A percentile compares a stretch with the other conserved stretches of the same genome.
Evolutionary conservation across 1,284 basidiomycete genomes (phyloP).

Genomic region (Apiotrichum siamense): DNA sequence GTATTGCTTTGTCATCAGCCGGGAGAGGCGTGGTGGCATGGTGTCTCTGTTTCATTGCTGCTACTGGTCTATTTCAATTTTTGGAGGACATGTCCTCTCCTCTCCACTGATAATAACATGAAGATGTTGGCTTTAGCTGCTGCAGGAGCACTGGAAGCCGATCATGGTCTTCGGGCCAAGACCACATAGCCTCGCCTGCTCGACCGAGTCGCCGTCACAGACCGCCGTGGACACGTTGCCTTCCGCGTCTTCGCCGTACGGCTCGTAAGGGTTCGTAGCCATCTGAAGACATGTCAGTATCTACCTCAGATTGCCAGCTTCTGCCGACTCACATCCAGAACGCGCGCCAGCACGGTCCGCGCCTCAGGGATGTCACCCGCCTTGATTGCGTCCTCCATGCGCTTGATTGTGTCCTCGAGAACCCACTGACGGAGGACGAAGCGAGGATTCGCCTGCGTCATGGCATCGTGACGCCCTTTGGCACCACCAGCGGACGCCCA

Average conservation of each 20-base stretch:
- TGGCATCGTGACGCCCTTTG: conserved; percentile 23
- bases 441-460: conserved; percentile 62
- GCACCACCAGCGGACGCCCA: not conserved
- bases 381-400: conserved; percentile 63
- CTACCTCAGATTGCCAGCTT: not conserved
- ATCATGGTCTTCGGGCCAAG: conserved; percentile 68
- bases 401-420: conserved; percentile 76
- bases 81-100: not conserved
- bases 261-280: conserved; percentile 69
- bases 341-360: conserved; percentile 21
- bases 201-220: conserved; percentile 50
- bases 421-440: conserved; percentile 91
- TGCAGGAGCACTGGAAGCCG: conserved; percentile 91
- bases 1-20: no score
- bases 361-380: conserved; percentile 43
- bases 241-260: conserved; percentile 70
- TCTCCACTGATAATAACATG: not conserved
- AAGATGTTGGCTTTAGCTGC: conserved; percentile 54
- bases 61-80: not conserved
- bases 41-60: not conserved
- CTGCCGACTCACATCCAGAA: conserved; percentile 22
- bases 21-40: not conserved
- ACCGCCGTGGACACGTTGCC: conserved; percentile 60
- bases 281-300: conserved; percentile 52
- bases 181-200: conserved; percentile 64